Conservation (phyloP, 768 basidiomycete genomes). For the Melanogaster broomeanus region DNA sequence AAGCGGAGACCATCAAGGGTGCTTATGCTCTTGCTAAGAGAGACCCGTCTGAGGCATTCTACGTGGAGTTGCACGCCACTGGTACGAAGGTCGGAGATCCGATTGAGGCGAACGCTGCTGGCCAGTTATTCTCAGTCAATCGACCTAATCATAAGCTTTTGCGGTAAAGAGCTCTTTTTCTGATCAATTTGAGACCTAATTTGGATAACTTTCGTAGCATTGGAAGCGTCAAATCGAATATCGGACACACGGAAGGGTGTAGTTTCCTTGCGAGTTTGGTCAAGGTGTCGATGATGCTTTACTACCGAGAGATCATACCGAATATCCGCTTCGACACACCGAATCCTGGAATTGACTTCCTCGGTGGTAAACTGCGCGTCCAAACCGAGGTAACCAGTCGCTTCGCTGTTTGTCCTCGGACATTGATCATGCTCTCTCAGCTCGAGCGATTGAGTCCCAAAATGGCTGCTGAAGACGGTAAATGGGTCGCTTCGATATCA, state of each 20-base stretch:
- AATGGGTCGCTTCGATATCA: constrained; percentile 18
- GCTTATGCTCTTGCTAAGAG: constrained; percentile 20
- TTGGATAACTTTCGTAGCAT: background rate
- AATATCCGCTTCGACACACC: constrained; percentile 3
- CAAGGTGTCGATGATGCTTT: constrained; percentile 18
- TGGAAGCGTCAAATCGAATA: constrained; percentile 3
- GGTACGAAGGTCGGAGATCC: constrained; percentile 46
- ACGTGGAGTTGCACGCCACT: constrained; percentile 47
- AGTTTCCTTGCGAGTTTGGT: constrained; percentile 23
- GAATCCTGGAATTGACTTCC: constrained; percentile 4
- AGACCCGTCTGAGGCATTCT: constrained; percentile 40
- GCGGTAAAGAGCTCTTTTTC: background rate
- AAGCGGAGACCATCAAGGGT: constrained; percentile 21
- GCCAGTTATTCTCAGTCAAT: constrained; percentile 22
- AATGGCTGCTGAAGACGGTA: constrained; percentile 14
- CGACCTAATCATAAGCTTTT: background rate
- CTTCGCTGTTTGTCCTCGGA: background rate
- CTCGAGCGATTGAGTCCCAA: constrained; percentile 14
- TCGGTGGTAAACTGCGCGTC: constrained; percentile 3
- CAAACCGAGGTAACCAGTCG: background rate
- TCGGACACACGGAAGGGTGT: constrained; percentile 14
- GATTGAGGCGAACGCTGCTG: constrained; percentile 46
- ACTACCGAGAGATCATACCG: constrained; percentile 4
- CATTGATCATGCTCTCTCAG: background rate
- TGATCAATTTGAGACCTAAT: background rate